Evolutionary conservation across 176 grass and related monocot genomes (phyloP).

Genomic region (Eleusine indica): DNA sequence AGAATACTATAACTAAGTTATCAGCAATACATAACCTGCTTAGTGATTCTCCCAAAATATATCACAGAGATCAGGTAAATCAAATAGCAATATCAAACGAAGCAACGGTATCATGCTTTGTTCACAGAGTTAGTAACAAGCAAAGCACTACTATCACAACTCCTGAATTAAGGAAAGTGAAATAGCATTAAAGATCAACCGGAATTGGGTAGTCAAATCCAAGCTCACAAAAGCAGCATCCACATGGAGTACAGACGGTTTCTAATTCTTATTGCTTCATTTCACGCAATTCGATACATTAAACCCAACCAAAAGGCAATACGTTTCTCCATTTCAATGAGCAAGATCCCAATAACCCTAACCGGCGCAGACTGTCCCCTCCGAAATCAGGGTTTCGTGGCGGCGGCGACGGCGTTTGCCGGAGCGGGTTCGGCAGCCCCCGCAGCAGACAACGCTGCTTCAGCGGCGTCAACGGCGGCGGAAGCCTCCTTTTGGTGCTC

Average conservation of each 20-base stretch:
- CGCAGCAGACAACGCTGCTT: conserved; percentile 19
- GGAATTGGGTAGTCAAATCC: conserved; percentile 1
- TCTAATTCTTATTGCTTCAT: conserved; percentile 1
- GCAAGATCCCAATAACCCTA: conserved; percentile 48
- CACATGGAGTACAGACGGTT: neutral
- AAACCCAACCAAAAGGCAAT: neutral
- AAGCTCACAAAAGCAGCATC: neutral
- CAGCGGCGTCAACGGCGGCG: conserved; percentile 25
- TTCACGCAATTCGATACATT: neutral
- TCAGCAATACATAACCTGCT: conserved; percentile 4
- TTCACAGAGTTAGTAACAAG: neutral
- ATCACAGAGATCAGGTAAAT: neutral
- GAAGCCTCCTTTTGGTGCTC: conserved; percentile 67
- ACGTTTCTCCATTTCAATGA: conserved; percentile 6
- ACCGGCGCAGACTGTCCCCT: neutral
- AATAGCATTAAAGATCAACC: conserved; percentile 10
- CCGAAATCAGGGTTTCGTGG: conserved; percentile 63
- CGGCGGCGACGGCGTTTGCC: conserved; percentile 30
- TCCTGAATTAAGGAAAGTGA: neutral
- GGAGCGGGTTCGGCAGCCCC: conserved; percentile 34
- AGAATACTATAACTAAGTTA: conserved; percentile 6
- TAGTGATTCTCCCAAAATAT: conserved; percentile 1
- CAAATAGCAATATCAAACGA: neutral
- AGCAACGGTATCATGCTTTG: neutral
- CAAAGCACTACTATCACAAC: neutral